Base-by-base conservation (phyloP, 768 basidiomycete genomes). In the Hysterangium stoloniferum region DNA sequence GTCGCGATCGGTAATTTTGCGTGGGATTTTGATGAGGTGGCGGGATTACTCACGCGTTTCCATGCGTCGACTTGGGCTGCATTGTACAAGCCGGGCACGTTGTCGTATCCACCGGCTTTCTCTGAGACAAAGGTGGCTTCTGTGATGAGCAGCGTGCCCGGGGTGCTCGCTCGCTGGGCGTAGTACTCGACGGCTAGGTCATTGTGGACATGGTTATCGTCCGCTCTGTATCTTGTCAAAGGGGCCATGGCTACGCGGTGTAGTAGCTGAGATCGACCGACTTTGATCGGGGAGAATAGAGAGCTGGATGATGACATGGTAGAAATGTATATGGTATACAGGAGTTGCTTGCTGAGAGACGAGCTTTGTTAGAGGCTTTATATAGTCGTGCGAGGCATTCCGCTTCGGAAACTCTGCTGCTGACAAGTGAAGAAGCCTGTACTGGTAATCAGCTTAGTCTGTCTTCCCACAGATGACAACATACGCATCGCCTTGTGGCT, bases 1-100 rank as follows among this genome's bases (percentile, higher is more conserved):
- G n/a, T n/a, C n/a, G 13, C 27, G 4, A 32, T 13, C 31, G 19
- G 7, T 41, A 41, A 20, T 11, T 8, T 20, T 12, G 38, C 38
- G 38, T 5, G 27, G 20, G 20, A 17, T 11, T 12, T 20, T 4
- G 59, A 56, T 15, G 6, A 34, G 19, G 17, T 31, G 40, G 1
- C 62, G n/a, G n/a, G 59, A 20, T 44, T 31, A 48, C 65, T 13
- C 24, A 71, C 77, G 64, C 70, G 57, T 58, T 76, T 78, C 82
- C 81, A 85, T 0, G 64, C 75, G 0, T 58, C 52, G 29, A 72
- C 72, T 55, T 90, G 86, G 20, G 73, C 77, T 2, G 73, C 61
- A n/a, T 61, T 77, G 70, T 75, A 86, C 48, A 86, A 77, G 0
- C 84, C 85, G 1, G 84, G 85, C 0, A 75, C 71, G 48, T 77